Evolutionary conservation across 2,329 filamentous ascomycete genomes (phyloP), one percentile per base, ranked within the genome.

Genomic region (Sporothrix variecibatus): DNA sequence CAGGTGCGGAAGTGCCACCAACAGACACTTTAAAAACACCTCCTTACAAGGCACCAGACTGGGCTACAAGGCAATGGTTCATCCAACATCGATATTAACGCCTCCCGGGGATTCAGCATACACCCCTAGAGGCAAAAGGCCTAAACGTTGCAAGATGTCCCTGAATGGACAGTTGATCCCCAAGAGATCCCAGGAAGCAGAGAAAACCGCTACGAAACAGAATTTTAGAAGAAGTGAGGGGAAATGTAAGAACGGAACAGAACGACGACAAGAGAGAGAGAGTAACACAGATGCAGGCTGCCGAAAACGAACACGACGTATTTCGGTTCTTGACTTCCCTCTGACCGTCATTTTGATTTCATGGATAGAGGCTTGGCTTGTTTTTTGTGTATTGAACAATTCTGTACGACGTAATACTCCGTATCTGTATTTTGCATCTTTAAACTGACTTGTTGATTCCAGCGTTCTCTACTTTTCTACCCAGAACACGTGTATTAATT

Each of bases 251-350:
- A 64, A 34, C 3, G 34, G 60, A 64, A 64, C 12, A 43, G 31
- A 23, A 3, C n/a, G 3, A 3, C n/a, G 23, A 43, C 20, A 26
- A 17, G 8, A n/a, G 11, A 65, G 1, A 20, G 8, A 38, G 20
- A 38, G 20, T 40, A 49, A 23, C 23, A 49, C 38, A 26, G 15
- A 23, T 28, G 23, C 38, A 51, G 43, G 26, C 17, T 34, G 26
- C 43, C 65, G 43, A 68, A 68, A 68, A 31, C 64, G 64, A 67
- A 49, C 64, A 67, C 64, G 64, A 49, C 60, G 60, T 64, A 64
- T 64, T 43, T 64, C 60, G 34, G 20, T 40, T 43, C 60, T 23
- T 43, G 60, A 64, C 8, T 64, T 15, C 20, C 58, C 17, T 23
- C 49, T 34, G 3, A 34, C 7, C 51, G 9, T 53, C 56, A n/a